These are phyloP conservation scores for Coleophoma eucalyptorum DNA, from an alignment of 2,329 filamentous ascomycete genomes.

Conservation along the genomic window DNA sequence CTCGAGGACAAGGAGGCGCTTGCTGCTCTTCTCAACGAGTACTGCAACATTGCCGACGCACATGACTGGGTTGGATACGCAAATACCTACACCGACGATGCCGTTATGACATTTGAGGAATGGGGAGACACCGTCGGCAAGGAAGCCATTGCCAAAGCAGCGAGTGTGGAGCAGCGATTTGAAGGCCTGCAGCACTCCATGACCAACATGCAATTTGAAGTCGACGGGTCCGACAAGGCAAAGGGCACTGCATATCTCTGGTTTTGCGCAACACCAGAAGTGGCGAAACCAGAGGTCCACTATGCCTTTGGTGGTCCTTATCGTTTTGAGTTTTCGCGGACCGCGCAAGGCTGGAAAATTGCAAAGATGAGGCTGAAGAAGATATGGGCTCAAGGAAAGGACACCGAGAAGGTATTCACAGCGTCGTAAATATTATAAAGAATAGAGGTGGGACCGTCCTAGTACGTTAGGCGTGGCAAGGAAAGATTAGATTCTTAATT, in stretches of 20 bases:
- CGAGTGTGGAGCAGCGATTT: background rate
- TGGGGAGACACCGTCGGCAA: background rate
- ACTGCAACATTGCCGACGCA: background rate
- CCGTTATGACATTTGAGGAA: background rate
- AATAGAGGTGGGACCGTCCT: background rate
- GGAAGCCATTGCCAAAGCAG: background rate
- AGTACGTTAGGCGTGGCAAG: background rate
- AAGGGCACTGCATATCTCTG: background rate
- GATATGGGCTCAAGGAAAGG: background rate
- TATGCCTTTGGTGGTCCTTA: slow-evolving; percentile 2
- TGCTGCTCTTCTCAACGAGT: background rate
- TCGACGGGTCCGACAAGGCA: slow-evolving; percentile 1
- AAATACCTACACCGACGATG: background rate
- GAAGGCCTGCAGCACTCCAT: background rate
- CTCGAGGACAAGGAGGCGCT: slow-evolving; percentile 2
- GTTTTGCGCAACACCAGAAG: slow-evolving; percentile 1
- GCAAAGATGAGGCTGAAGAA: background rate
- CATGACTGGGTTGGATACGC: background rate
- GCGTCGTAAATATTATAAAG: background rate
- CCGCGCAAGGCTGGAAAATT: background rate
- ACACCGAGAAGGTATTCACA: background rate
- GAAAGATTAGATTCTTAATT: too few relatives aligned
- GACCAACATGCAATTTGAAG: background rate
- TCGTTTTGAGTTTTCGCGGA: background rate
- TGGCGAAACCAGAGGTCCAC: background rate